Conservation (phyloP, 345 rosid species). For the Eucalyptus microcorys region DNA sequence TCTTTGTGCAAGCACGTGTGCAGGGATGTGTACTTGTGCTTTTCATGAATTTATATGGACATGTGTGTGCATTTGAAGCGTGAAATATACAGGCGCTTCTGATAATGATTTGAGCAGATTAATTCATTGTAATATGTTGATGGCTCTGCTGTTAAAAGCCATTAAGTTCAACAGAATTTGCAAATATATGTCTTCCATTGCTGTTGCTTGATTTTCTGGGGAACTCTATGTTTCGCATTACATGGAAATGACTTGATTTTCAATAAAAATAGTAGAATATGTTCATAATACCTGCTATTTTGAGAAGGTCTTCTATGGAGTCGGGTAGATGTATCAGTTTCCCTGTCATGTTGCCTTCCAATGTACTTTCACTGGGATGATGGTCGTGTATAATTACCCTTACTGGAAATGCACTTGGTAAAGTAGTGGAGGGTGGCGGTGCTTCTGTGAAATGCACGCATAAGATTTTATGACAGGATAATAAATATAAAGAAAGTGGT, state of each 20-base stretch:
- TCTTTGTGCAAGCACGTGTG: not conserved
- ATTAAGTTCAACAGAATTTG: not conserved
- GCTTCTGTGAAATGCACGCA: conserved; percentile 20
- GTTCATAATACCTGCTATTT: conserved; percentile 53
- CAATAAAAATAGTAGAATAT: not conserved
- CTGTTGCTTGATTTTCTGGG: not conserved
- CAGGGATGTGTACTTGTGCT: not conserved
- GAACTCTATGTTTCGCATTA: not conserved
- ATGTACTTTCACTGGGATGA: conserved; percentile 32
- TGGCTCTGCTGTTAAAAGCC: not conserved
- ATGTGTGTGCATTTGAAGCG: not conserved
- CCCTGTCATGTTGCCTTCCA: conserved; percentile 21
- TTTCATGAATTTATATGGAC: not conserved
- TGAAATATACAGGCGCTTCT: not conserved
- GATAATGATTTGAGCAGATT: not conserved
- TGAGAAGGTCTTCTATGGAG: conserved; percentile 52
- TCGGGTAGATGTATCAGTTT: conserved; percentile 68
- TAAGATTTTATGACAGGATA: not conserved
- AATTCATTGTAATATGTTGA: not conserved
- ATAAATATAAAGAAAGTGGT: not conserved
- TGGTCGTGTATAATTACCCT: conserved; percentile 75
- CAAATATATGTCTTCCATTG: not conserved
- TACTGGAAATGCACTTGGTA: conserved; percentile 9
- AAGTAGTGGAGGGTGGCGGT: conserved; percentile 4
- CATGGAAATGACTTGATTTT: not conserved